Conservation (phyloP, 345 rosid genomes). For the Salix arbutifolia region DNA sequence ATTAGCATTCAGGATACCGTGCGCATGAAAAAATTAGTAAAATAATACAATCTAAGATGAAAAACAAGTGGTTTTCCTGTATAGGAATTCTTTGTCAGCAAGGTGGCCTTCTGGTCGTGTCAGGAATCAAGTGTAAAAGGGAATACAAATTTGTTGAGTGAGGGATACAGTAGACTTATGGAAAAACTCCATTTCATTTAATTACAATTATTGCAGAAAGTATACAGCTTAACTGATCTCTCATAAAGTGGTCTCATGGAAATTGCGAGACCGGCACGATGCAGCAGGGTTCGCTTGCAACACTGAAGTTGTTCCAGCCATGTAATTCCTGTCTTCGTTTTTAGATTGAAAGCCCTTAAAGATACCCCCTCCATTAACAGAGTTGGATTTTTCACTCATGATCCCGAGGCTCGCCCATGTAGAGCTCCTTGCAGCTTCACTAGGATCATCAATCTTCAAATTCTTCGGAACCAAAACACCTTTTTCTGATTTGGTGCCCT, state of each 20-base stretch:
- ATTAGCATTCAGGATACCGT: not conserved
- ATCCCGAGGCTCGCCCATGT: slow-evolving; percentile 14
- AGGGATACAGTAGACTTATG: not conserved
- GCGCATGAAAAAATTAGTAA: not conserved
- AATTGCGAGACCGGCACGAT: slow-evolving; percentile 55
- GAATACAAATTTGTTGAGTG: slow-evolving; percentile 1
- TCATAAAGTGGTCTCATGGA: slow-evolving; percentile 52
- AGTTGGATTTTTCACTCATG: slow-evolving; percentile 12
- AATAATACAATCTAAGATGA: not conserved
- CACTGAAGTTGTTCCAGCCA: slow-evolving; percentile 29
- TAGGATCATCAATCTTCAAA: slow-evolving; percentile 18
- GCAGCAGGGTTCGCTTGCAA: slow-evolving; percentile 81
- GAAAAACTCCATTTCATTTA: not conserved
- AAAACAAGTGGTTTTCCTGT: slow-evolving; percentile 1
- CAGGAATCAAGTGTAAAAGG: not conserved
- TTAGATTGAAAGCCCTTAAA: slow-evolving; percentile 50
- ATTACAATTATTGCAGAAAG: not conserved
- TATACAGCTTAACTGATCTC: not conserved
- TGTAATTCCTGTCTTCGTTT: slow-evolving; percentile 21
- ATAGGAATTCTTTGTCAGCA: not conserved
- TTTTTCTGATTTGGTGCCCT: slow-evolving; percentile 1
- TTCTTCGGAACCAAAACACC: slow-evolving; percentile 10
- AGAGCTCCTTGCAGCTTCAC: slow-evolving; percentile 22
- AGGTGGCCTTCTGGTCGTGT: not conserved
- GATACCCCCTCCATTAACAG: slow-evolving; percentile 26